phyloP scores from a whole-genome alignment of 805 yeast species.

The Candida fluviatilis region DNA sequence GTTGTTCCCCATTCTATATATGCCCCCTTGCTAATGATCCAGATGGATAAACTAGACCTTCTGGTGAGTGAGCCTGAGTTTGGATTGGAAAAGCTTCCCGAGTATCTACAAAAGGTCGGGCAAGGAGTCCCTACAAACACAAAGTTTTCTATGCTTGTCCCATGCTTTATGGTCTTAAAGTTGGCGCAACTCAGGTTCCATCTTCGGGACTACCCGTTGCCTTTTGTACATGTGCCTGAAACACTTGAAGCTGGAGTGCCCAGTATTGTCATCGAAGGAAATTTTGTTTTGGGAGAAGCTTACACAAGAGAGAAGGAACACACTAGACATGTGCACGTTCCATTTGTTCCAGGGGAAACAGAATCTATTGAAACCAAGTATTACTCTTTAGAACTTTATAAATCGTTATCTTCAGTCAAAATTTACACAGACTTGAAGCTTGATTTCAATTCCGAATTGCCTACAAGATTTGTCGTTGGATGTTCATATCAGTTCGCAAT shows the following conservation, averaged over 20 bases:
- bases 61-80: slow-evolving; percentile 24
- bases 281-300: slow-evolving; percentile 66
- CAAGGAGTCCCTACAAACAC: slow-evolving; percentile 79
- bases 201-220: slow-evolving; percentile 82
- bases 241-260: slow-evolving; percentile 18
- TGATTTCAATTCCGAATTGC: slow-evolving; percentile 47
- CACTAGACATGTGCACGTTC: slow-evolving; percentile 57
- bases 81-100: slow-evolving; percentile 38
- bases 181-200: slow-evolving; percentile 65
- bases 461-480: slow-evolving; percentile 80
- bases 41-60: slow-evolving; percentile 25
- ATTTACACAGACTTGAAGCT: slow-evolving; percentile 59
- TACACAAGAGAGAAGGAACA: slow-evolving; percentile 47
- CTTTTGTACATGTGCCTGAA: slow-evolving; percentile 69
- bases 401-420: slow-evolving; percentile 74
- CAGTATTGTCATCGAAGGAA: slow-evolving; percentile 47
- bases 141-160: slow-evolving; percentile 62
- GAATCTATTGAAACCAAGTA: slow-evolving; percentile 17
- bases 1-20: slow-evolving; percentile 26
- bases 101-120: slow-evolving; percentile 69
- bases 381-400: slow-evolving; percentile 61
- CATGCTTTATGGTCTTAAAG: slow-evolving; percentile 52
- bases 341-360: slow-evolving; percentile 19
- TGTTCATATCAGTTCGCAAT: slow-evolving; percentile 79
- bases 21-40: slow-evolving; percentile 33